These are phyloP conservation scores for Lachancea sp. DNA, from an alignment of 805 yeast species.

Conservation along the genomic window DNA sequence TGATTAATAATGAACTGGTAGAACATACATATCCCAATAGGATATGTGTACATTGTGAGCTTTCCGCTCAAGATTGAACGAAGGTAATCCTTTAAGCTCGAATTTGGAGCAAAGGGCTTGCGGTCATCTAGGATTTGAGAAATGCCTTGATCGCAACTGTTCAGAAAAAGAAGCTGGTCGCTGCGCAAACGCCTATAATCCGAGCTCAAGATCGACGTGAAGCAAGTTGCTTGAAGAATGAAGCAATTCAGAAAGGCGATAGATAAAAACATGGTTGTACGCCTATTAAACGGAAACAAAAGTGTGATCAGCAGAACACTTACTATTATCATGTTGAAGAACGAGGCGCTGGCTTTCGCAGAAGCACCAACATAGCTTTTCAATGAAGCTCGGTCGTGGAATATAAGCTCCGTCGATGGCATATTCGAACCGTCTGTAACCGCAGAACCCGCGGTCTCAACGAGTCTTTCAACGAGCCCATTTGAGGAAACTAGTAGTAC, in stretches of 20 bases:
- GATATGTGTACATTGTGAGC: background rate
- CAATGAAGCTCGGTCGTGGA: constrained; percentile 28
- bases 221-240: constrained; percentile 54
- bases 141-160: background rate
- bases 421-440: background rate
- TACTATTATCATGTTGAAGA: constrained; percentile 27
- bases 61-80: background rate
- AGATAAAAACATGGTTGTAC: constrained; percentile 42
- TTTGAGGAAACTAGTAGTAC: constrained; percentile 6
- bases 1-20: constrained; percentile 12
- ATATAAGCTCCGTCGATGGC: background rate
- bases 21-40: background rate
- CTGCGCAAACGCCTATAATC: constrained; percentile 62
- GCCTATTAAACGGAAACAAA: constrained; percentile 32
- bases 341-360: constrained; percentile 35
- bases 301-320: constrained; percentile 28
- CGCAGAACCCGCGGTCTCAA: constrained; percentile 3
- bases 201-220: constrained; percentile 57
- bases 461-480: background rate
- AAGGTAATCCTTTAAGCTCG: background rate
- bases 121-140: constrained; percentile 6
- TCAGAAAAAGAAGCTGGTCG: constrained; percentile 39
- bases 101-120: background rate
- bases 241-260: constrained; percentile 53
- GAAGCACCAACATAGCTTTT: constrained; percentile 38